These are phyloP conservation scores for Eucalyptus sp. DNA, from an alignment of 345 rosid species.

Conservation along the genomic window DNA sequence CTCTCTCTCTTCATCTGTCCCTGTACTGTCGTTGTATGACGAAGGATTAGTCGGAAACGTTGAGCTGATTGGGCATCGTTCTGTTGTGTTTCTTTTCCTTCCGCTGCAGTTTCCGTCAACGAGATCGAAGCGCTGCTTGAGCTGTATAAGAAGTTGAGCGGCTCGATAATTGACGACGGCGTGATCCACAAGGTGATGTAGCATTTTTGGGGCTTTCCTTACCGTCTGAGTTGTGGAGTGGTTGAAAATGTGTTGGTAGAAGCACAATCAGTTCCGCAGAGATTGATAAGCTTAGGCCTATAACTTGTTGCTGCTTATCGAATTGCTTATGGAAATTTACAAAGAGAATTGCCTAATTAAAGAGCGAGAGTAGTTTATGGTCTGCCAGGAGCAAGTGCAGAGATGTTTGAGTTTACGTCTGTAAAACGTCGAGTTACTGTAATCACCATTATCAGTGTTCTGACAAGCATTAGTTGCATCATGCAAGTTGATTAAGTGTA, in stretches of 20 bases:
- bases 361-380: background rate
- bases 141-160: conserved; percentile 43
- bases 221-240: background rate
- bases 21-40: background rate
- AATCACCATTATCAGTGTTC: background rate
- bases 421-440: background rate
- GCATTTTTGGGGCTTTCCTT: background rate
- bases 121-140: conserved; percentile 56
- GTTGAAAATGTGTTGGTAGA: background rate
- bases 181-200: conserved; percentile 38
- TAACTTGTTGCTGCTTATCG: background rate
- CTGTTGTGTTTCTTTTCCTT: background rate
- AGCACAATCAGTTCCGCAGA: background rate
- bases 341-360: background rate
- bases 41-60: background rate
- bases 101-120: conserved; percentile 44
- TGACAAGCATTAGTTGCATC: background rate
- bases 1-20: background rate
- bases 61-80: background rate
- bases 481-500: background rate
- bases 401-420: background rate
- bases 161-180: conserved; percentile 56
- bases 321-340: background rate
- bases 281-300: background rate
- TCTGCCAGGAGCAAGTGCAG: background rate